Conservation (phyloP, 1,284 basidiomycete genomes). For the Malassezia nana region DNA sequence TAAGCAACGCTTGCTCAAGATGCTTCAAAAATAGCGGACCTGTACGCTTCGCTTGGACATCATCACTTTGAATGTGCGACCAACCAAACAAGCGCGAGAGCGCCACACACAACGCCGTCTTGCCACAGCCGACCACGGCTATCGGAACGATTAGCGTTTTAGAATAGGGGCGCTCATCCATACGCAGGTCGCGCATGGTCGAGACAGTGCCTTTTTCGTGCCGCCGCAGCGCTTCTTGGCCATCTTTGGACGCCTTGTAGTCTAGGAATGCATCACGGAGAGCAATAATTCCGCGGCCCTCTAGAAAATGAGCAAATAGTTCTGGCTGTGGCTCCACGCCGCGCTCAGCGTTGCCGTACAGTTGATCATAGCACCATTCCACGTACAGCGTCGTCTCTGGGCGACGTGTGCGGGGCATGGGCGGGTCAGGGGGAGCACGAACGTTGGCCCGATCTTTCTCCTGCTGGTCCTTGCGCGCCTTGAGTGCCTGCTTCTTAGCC, state of each 20-base stretch:
- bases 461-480: background rate
- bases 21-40: slow-evolving; percentile 69
- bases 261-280: slow-evolving; percentile 69
- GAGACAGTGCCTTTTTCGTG: background rate
- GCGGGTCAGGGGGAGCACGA: slow-evolving; percentile 20
- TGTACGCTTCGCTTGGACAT: slow-evolving; percentile 68
- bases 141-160: slow-evolving; percentile 80
- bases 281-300: slow-evolving; percentile 72
- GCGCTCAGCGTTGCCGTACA: slow-evolving; percentile 49
- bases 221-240: slow-evolving; percentile 40
- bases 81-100: slow-evolving; percentile 71
- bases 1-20: slow-evolving; percentile 51
- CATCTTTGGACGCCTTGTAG: slow-evolving; percentile 55
- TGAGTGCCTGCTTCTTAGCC: slow-evolving; percentile 7
- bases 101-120: slow-evolving; percentile 75
- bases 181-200: slow-evolving; percentile 8
- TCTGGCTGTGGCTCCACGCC: slow-evolving; percentile 60
- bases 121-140: slow-evolving; percentile 89
- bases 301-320: slow-evolving; percentile 60
- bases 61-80: slow-evolving; percentile 69
- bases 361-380: slow-evolving; percentile 36
- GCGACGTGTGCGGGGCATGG: slow-evolving; percentile 26
- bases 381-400: slow-evolving; percentile 38
- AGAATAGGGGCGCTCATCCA: slow-evolving; percentile 51
- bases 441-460: slow-evolving; percentile 11